A percentile compares a stretch with the other conserved stretches of the same genome.
These are phyloP conservation scores for Aspergillus biplanus DNA, from an alignment of 495 filamentous ascomycete species.

Conservation along the genomic window DNA sequence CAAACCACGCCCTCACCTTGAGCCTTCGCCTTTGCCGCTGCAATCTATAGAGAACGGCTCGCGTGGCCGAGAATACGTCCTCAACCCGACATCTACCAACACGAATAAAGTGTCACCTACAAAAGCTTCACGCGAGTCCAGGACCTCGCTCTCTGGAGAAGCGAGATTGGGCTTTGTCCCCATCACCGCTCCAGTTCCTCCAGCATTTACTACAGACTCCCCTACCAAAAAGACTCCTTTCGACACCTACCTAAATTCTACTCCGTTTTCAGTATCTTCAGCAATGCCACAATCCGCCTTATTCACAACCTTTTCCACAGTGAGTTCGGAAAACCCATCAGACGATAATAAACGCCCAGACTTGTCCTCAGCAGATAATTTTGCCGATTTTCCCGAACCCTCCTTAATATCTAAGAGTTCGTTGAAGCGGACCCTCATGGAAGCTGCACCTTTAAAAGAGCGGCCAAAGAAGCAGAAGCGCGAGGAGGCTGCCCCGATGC, in stretches of 20 bases:
- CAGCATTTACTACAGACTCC: constrained; percentile 77
- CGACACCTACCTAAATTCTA: constrained; percentile 44
- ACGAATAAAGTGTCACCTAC: constrained; percentile 62
- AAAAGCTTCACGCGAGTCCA: constrained; percentile 50
- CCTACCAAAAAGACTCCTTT: constrained; percentile 76
- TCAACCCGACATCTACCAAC: constrained; percentile 57
- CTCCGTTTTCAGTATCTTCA: constrained; percentile 54
- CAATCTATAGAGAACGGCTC: constrained; percentile 48
- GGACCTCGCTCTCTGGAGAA: constrained; percentile 36
- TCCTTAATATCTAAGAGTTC: constrained; percentile 62
- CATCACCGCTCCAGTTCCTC: constrained; percentile 70
- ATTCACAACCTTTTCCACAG: constrained; percentile 63
- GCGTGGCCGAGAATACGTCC: constrained; percentile 51
- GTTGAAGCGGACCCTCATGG: constrained; percentile 69
- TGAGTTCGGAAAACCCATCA: constrained; percentile 41
- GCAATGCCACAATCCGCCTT: constrained; percentile 64
- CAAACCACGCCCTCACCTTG: constrained; percentile 48
- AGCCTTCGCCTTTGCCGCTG: constrained; percentile 55
- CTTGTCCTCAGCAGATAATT: constrained; percentile 52
- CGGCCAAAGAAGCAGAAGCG: constrained; percentile 60
- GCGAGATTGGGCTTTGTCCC: constrained; percentile 55
- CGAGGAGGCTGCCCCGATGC: constrained; percentile 49
- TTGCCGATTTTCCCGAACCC: constrained; percentile 57
- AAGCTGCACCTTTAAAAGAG: constrained; percentile 76
- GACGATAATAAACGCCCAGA: constrained; percentile 69